These are phyloP conservation scores for Puccinellia tenuiflora DNA, from an alignment of 176 grass and related monocot genomes.

Conservation along the genomic window DNA sequence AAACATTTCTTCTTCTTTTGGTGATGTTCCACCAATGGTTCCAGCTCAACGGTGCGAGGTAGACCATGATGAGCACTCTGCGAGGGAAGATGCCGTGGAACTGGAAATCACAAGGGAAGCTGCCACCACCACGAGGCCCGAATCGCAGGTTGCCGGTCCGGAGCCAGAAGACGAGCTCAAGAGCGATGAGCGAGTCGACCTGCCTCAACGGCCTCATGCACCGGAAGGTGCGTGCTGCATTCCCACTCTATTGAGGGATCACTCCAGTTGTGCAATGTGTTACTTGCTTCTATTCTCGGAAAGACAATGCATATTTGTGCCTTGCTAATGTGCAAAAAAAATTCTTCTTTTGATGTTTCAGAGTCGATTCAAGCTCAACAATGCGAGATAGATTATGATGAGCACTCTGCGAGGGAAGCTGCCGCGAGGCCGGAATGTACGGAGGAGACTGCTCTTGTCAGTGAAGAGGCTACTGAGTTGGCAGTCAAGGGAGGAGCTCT, in stretches of 20 bases:
- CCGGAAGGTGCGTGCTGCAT: constrained; percentile 29
- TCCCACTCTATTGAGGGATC: not conserved
- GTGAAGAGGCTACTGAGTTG: not conserved
- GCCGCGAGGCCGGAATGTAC: not conserved
- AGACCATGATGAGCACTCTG: not conserved
- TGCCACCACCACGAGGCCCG: not conserved
- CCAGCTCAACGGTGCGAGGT: constrained; percentile 26
- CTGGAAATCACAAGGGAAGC: not conserved
- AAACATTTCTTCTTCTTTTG: not conserved
- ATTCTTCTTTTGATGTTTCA: not conserved
- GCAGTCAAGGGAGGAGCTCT: not conserved
- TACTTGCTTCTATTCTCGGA: not conserved
- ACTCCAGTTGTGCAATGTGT: not conserved
- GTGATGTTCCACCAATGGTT: not conserved
- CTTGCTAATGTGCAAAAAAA: not conserved
- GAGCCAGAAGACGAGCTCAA: constrained; percentile 7
- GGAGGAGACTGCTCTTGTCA: not conserved
- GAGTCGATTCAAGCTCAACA: constrained; percentile 18
- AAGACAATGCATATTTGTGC: not conserved
- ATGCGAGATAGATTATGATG: not conserved
- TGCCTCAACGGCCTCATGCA: not conserved
- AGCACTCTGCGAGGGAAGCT: not conserved
- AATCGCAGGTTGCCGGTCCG: constrained; percentile 9
- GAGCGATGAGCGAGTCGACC: not conserved
- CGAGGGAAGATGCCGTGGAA: not conserved